Base-by-base conservation (phyloP, 2,329 filamentous ascomycete genomes). In the Xylaria multiplex region DNA sequence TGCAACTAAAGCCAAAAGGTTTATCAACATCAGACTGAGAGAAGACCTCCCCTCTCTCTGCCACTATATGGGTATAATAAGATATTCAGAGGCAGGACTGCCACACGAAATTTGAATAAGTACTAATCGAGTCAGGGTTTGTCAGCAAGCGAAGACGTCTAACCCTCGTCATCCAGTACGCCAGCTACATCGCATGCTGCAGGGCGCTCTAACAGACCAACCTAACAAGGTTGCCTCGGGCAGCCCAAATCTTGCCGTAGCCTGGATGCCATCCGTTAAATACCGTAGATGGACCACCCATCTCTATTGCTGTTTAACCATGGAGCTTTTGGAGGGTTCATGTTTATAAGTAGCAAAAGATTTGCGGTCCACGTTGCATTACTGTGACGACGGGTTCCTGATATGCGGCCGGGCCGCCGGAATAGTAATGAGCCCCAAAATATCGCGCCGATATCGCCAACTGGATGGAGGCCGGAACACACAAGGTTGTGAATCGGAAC, bases 361-460 rank as follows among this genome's bases (percentile, higher is more conserved):
- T 24, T 56, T 55, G 53, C 27, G 42, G 40, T 30, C 32, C 53
- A 54, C 30, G 42, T 45, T 43, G 53, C 43, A 32, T 48, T 49
- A 8, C 32, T 19, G 16, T 32, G 14, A 7, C 4, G 24, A 30
- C 11, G 30, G 32, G 62, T 54, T 63, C 54, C 19, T 54, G 56
- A 54, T 48, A 19, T 53, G 64, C 60, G n/a, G 60, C 30, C 46
- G 59, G 56, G 30, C 49, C 60, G 45, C 55, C 50, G 27, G 24
- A 57, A 61, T 59, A 30, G 59, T 58, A 30, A 45, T 30, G 32
- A 74, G 30, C 16, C 46, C 46, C 57, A 53, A 62, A 22, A 27
- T 43, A n/a, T 13, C 27, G 35, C 56, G 66, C 68, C 68, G 68
- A 70, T 69, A 67, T 70, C 62, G 69, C 66, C 57, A 49, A 22